These are phyloP conservation scores for Pseudodiploospora longispora DNA, from an alignment of 2,329 filamentous ascomycete species.

Conservation along the genomic window DNA sequence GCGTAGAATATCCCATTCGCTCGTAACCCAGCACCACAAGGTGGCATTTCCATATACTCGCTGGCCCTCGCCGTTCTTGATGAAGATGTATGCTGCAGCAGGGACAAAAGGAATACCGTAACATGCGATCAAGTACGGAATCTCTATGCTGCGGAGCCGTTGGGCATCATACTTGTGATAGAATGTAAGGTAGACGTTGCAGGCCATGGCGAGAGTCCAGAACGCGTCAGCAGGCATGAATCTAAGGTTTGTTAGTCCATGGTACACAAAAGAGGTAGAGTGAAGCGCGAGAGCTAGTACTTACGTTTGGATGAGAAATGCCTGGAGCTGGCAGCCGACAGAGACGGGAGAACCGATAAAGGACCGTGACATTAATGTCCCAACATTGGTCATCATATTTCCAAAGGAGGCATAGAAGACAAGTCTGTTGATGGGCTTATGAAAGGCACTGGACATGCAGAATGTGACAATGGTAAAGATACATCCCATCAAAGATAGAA, in stretches of 20 bases:
- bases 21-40: slow-evolving; percentile 73
- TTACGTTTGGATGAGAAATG: slow-evolving; percentile 74
- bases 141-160: slow-evolving; percentile 58
- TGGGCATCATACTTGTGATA: slow-evolving; percentile 63
- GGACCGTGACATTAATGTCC: slow-evolving; percentile 61
- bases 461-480: slow-evolving; percentile 68
- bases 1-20: slow-evolving; percentile 61
- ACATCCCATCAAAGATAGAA: slow-evolving; percentile 63
- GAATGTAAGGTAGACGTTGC: slow-evolving; percentile 77
- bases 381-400: slow-evolving; percentile 70
- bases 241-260: slow-evolving; percentile 36
- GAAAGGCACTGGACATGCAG: slow-evolving; percentile 57
- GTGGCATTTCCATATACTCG: slow-evolving; percentile 67
- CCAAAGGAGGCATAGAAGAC: slow-evolving; percentile 79
- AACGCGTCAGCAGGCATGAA: slow-evolving; percentile 70
- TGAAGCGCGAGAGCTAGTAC: slow-evolving; percentile 18
- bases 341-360: slow-evolving; percentile 43
- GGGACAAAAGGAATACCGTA: slow-evolving; percentile 68
- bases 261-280: not conserved
- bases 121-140: slow-evolving; percentile 59
- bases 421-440: slow-evolving; percentile 79
- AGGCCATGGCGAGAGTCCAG: slow-evolving; percentile 75
- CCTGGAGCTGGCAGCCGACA: slow-evolving; percentile 63
- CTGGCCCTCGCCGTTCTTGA: slow-evolving; percentile 41
- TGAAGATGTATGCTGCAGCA: slow-evolving; percentile 58